A percentile compares a stretch with the other conserved stretches of the same genome.
Evolutionary conservation across 257 asterid genomes (phyloP).

Genomic region (Parsonsia alboflavescens): DNA sequence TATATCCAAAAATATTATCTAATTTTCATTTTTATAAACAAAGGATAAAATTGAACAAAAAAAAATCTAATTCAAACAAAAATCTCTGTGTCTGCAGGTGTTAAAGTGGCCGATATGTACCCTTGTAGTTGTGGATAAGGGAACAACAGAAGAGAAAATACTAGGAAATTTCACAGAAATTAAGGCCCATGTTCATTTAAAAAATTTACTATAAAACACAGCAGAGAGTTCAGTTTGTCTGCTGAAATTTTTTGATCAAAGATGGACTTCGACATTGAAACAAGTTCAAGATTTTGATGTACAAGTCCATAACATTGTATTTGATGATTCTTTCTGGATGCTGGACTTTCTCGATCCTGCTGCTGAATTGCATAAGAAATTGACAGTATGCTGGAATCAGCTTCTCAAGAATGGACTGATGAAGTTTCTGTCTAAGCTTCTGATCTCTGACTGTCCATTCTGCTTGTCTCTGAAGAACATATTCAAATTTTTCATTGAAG

Average conservation of each 20-base stretch:
- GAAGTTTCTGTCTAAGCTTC: slow-evolving; percentile 72
- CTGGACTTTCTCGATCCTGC: slow-evolving; percentile 66
- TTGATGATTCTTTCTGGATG: slow-evolving; percentile 68
- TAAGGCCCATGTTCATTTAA: too few relatives aligned
- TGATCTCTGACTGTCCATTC: slow-evolving; percentile 61
- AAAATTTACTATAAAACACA: too few relatives aligned
- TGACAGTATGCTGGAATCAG: slow-evolving; percentile 65
- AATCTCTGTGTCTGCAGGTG: too few relatives aligned
- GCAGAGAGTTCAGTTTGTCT: too few relatives aligned
- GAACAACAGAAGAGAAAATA: too few relatives aligned
- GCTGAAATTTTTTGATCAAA: neutral
- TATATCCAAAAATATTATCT: too few relatives aligned
- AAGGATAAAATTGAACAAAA: too few relatives aligned
- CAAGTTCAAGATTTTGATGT: slow-evolving; percentile 52
- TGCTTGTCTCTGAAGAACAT: slow-evolving; percentile 63
- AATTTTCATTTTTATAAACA: too few relatives aligned
- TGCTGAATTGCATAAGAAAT: slow-evolving; percentile 63
- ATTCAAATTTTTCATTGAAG: slow-evolving; percentile 69
- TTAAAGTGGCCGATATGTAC: too few relatives aligned
- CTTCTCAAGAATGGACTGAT: slow-evolving; percentile 49
- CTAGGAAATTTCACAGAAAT: too few relatives aligned
- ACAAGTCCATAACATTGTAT: slow-evolving; percentile 67
- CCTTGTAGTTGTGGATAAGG: too few relatives aligned
- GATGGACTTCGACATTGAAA: neutral
- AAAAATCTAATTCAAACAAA: too few relatives aligned